Percentiles rank a stretch among this genome's conserved stretches.
Conservation (phyloP, 2,329 filamentous ascomycete species). For the Piedraia hortae region DNA sequence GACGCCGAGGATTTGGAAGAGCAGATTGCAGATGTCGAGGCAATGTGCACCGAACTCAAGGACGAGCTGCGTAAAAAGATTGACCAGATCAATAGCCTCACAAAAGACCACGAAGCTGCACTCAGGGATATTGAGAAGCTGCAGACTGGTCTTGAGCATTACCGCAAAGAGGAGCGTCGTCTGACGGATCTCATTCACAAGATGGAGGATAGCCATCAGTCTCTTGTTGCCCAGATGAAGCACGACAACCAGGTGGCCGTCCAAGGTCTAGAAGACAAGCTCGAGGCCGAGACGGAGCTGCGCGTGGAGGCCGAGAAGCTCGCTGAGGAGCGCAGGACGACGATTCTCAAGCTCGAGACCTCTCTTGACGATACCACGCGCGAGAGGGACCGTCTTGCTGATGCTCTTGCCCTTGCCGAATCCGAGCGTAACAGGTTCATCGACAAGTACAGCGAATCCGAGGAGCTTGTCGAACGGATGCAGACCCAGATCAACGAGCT, state of each 20-base stretch:
- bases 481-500: slow-evolving; percentile 14
- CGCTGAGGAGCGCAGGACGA: slow-evolving; percentile 13
- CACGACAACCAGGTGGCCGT: slow-evolving; percentile 14
- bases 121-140: slow-evolving; percentile 14
- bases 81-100: slow-evolving; percentile 5
- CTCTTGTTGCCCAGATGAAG: slow-evolving; percentile 14
- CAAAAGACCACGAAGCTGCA: slow-evolving; percentile 11
- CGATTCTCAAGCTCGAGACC: slow-evolving; percentile 15
- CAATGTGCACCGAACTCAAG: slow-evolving; percentile 2
- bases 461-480: no score
- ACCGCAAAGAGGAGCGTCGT: slow-evolving; percentile 14
- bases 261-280: slow-evolving; percentile 13
- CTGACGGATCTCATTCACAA: slow-evolving; percentile 14
- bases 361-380: slow-evolving; percentile 14
- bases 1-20: slow-evolving; percentile 11
- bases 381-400: slow-evolving; percentile 12
- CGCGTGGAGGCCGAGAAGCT: slow-evolving; percentile 15
- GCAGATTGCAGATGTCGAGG: slow-evolving; percentile 4
- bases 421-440: slow-evolving; percentile 13
- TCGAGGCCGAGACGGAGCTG: slow-evolving; percentile 13
- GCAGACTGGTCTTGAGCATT: slow-evolving; percentile 14
- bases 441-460: slow-evolving; percentile 12
- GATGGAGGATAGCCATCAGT: slow-evolving; percentile 16
- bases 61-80: slow-evolving; percentile 6
- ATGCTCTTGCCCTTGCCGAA: slow-evolving; percentile 12